Base-by-base conservation (phyloP, 495 filamentous ascomycete genomes). In the Aspergillus kassunensis region DNA sequence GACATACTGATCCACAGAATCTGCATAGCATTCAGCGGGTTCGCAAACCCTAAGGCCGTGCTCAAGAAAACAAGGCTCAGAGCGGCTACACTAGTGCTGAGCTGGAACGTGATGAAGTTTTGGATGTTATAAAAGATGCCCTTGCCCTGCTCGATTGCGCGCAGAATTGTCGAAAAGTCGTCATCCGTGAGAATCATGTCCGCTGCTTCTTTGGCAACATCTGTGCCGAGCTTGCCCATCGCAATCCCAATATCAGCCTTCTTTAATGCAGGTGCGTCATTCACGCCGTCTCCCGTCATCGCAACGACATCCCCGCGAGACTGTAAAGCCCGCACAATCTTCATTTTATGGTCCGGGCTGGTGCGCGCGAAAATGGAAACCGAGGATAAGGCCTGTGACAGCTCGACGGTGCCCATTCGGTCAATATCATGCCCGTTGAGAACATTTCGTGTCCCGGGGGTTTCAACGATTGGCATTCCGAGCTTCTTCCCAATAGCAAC, bases 71-170 rank as follows among this genome's bases (percentile, higher is more conserved):
- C 95, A 20, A 98, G 78, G 60, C 88, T 87, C 49, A 98, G 75
- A 24, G 95, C 91, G 56, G 93, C 95, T 30, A 95, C 92, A 63
- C 90, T 96, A 51, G 93, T 98, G 65, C 91, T 96, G 36, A 98
- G 84, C 71, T 98, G 93, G 71, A 98, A 98, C 0, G 93, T 98
- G 49, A 98, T 81, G 70, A 98, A 98, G 64, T 98, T 98, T 66
- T 98, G 93, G 54, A 98, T 97, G 70, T 98, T 98, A 75, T 95
- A 95, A 71, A 98, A 98, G 56, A 98, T 98, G 27, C 89, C 93
- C 67, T 98, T 98, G 64, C 93, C 95, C 70, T 98, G 93, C 65
- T 98, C 93, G 60, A 98, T 97, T 34, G 93, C 95, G 44, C 82
- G 88, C 5, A 98, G 77, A 55, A 98, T 98, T 4, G 93, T 98